Base-by-base conservation (phyloP, 805 yeast species). In the Starmerella stigmatis region DNA sequence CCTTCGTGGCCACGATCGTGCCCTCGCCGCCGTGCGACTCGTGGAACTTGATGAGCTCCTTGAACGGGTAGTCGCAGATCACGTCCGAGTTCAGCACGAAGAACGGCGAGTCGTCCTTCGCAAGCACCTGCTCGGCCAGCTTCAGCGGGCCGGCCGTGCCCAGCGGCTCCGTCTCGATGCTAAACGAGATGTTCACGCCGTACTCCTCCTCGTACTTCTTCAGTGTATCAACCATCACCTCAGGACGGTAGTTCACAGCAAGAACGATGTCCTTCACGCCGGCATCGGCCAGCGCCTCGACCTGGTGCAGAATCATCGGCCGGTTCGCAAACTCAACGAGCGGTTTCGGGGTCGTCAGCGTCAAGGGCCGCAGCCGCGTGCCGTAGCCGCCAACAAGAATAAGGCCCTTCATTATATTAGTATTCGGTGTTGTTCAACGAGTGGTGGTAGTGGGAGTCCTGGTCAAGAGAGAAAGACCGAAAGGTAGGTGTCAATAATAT, bases 311-410 rank as follows among this genome's bases (percentile, higher is more conserved):
- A 61, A 92, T 92, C 98, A 92, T 92, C 62, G 99, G 97, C 73
- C 89, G 84, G 84, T 92, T 92, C 67, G 84, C 99, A 63, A 92
- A 92, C 72, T 89, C 97, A 55, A 88, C 96, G 68, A 88, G 75
- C 43, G 97, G 97, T 72, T 88, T 88, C 67, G 97, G 97, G 55
- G 81, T 76, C 48, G 96, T 86, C 60, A 88, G 73, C 52, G 97
- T 88, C 62, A 92, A 75, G 53, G 99, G 99, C 78, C 99, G 88
- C 74, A 92, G 82, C 74, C 99, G 92, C 63, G 99, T 92, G 76
- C 99, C 99, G 75, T 88, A 92, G 70, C 98, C 98, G 65, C 98
- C 98, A 60, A 89, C 97, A 67, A 89, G 80, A 76, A 89, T 89
- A 69, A 89, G 79, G 66, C 94, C 96, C 75, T 86, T 86, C 96